Percentiles rank a stretch among this genome's conserved stretches.
Conservation (phyloP, 495 filamentous ascomycete genomes). For the Penicillium mononematosum region DNA sequence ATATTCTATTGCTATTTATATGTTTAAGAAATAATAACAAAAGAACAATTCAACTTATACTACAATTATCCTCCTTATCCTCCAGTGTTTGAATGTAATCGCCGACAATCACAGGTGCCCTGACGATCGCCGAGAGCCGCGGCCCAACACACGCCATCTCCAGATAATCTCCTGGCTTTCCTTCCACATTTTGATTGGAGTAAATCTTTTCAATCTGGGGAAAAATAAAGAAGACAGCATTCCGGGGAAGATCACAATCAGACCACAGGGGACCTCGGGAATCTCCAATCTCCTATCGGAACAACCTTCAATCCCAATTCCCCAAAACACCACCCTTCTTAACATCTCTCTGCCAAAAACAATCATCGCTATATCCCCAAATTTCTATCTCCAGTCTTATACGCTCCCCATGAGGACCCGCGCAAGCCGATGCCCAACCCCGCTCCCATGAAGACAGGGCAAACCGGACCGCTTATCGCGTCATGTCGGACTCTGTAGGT, state of each 20-base stretch:
- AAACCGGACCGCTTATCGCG: constrained; percentile 26
- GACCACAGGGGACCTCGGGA: constrained; percentile 2
- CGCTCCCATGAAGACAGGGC: constrained; percentile 39
- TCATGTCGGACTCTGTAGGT: constrained; percentile 60
- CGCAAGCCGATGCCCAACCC: constrained; percentile 31
- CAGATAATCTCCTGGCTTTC: neutral
- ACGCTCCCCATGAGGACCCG: constrained; percentile 30
- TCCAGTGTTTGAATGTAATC: neutral
- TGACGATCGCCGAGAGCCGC: constrained; percentile 42
- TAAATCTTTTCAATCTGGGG: constrained; percentile 1
- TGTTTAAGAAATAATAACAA: neutral
- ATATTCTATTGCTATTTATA: neutral
- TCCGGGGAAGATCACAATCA: constrained; percentile 1
- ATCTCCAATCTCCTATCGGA: constrained; percentile 4
- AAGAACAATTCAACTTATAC: neutral
- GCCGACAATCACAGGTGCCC: constrained; percentile 29
- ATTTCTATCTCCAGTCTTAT: neutral
- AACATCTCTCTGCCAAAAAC: neutral
- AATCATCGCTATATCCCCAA: neutral
- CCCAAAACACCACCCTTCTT: neutral
- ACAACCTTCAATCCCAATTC: neutral
- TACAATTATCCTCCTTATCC: neutral
- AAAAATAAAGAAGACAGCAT: neutral
- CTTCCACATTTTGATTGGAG: neutral
- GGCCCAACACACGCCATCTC: constrained; percentile 28